Evolutionary conservation across 257 asterid species (phyloP), one percentile per base, ranked within the genome.

Genomic region (Jacaranda mimosifolia): DNA sequence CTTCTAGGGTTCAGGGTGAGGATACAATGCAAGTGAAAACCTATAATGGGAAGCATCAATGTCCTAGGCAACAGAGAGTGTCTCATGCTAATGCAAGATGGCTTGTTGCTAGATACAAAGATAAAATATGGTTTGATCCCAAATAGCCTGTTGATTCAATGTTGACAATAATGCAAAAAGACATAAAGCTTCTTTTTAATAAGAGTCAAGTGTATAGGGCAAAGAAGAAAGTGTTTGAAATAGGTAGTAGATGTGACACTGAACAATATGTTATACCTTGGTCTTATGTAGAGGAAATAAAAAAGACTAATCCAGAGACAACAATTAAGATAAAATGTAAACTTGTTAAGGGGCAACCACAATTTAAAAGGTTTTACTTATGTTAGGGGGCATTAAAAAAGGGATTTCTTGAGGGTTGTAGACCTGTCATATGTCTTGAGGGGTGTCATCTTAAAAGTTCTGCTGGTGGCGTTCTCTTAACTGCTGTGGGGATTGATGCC

Each of bases 371-470:
- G 45, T 15, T 72, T 5, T 72, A 72, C 7, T 42, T 72, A 9
- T 62, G 78, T 46, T 46, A 17, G 60, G 63, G 62, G 6, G 18
- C 70, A 10, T 10, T 73, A 21, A 73, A 73, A 38, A 58, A 9
- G 3, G 77, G 59, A 0, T 39, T 73, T 14, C 4, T 57, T 3
- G 17, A 66, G 4, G 49, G 68, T 0, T 76, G 74, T 8, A 53
- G 68, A 9, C 26, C 15, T 7, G 17, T 76, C 0, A 35, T 66
- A 1, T 64, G 35, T 0, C 14, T 70, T 2, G 65, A 70, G 19
- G 74, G 59, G 0, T 76, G 74, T 14, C 49, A 65, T 21, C 2
- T 76, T 1, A 76, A 45, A 15, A 7, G 13, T 0, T 0, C 0
- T 7, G 35, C 15, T 14, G 73, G 68, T 13, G 68, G 74, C 1